Conservation (phyloP, 108 stramenopile genomes). For the Craspedostauros australis region DNA sequence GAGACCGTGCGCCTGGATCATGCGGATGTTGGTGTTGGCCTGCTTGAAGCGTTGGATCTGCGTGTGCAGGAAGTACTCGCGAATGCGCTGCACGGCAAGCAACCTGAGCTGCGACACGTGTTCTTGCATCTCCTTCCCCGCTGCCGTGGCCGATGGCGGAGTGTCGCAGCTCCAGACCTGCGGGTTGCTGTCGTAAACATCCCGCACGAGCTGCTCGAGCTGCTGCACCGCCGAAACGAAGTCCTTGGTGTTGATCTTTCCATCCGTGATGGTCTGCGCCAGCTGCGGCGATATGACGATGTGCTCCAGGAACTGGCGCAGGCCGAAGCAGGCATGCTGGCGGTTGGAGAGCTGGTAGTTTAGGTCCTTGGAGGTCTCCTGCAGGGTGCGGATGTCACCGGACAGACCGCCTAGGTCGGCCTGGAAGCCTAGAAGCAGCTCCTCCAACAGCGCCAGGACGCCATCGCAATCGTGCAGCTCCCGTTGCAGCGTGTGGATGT, state of each 20-base stretch:
- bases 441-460: constrained; percentile 90
- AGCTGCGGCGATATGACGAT: constrained; percentile 88
- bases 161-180: constrained; percentile 36
- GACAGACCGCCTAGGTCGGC: constrained; percentile 95
- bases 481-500: constrained; percentile 51
- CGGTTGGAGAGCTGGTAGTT: constrained; percentile 88
- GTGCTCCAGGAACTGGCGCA: constrained; percentile 84
- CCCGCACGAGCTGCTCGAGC: constrained; percentile 77
- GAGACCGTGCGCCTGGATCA: constrained; percentile 91
- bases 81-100: constrained; percentile 78
- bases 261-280: constrained; percentile 79
- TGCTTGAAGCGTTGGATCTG: constrained; percentile 62
- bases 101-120: constrained; percentile 82
- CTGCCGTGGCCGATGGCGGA: constrained; percentile 75
- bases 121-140: constrained; percentile 87
- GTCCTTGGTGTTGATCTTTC: constrained; percentile 79
- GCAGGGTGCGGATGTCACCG: constrained; percentile 92
- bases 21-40: constrained; percentile 93
- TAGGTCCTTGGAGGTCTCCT: constrained; percentile 87
- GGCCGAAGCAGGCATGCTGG: constrained; percentile 80
- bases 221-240: constrained; percentile 89
- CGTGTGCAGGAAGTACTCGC: constrained; percentile 83
- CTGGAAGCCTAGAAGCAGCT: constrained; percentile 97
- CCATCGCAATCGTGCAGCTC: constrained; percentile 92
- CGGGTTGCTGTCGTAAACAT: constrained; percentile 57